A percentile compares a stretch with the other conserved stretches of the same genome.
phyloP scores from a whole-genome alignment of 352 stramenopile genomes.

The Pythium brassicae region DNA sequence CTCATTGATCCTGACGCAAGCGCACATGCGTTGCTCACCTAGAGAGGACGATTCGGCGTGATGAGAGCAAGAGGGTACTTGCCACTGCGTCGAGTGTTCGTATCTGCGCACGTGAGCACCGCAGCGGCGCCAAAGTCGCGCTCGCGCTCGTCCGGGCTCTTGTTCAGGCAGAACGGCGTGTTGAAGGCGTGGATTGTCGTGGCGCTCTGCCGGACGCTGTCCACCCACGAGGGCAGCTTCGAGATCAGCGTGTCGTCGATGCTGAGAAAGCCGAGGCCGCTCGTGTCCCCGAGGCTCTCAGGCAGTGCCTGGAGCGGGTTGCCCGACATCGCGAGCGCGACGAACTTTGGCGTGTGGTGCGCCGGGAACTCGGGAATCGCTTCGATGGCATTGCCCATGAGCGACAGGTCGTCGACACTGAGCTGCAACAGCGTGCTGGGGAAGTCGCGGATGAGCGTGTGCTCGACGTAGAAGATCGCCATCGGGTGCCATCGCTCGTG shows the following conservation, averaged over 20 bases:
- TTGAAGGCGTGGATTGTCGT: constrained; percentile 21
- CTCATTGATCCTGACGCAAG: too few species aligned
- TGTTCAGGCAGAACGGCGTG: constrained; percentile 23
- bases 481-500: constrained; percentile 19
- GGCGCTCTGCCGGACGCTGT: constrained; percentile 13
- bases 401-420: constrained; percentile 25
- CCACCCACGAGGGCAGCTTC: constrained; percentile 24
- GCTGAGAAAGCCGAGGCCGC: constrained; percentile 26
- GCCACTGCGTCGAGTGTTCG: constrained; percentile 6
- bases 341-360: constrained; percentile 9
- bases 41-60: constrained; percentile 1
- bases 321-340: constrained; percentile 19
- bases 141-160: constrained; percentile 6
- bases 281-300: constrained; percentile 14
- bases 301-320: constrained; percentile 25
- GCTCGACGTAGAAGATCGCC: constrained; percentile 21
- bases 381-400: constrained; percentile 28
- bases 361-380: constrained; percentile 18
- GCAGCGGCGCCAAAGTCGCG: not conserved
- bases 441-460: constrained; percentile 7
- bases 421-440: constrained; percentile 5
- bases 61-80: constrained; percentile 15
- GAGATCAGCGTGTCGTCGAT: constrained; percentile 26
- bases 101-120: constrained; percentile 19
- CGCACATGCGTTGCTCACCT: not conserved